Percentiles rank a stretch among this genome's conserved stretches.
phyloP scores from a whole-genome alignment of 352 stramenopile genomes.

The Sclerospora graminicola region DNA sequence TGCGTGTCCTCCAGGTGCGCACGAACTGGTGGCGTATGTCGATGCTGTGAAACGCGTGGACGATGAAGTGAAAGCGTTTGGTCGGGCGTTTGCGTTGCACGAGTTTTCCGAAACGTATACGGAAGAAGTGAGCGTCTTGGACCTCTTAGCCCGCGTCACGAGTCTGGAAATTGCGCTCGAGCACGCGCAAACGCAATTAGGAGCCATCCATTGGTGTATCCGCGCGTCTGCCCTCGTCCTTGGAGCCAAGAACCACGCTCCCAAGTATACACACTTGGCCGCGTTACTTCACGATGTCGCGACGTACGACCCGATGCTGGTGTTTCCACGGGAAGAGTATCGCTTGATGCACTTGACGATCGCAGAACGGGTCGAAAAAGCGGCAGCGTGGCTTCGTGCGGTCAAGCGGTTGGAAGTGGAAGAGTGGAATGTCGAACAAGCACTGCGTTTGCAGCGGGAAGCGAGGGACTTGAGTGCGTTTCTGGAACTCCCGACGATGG shows the following conservation, averaged over 20 bases:
- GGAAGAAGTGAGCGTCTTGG: conserved; percentile 18
- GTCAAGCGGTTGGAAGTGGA: conserved; percentile 57
- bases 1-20: conserved; percentile 35
- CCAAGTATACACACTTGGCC: conserved; percentile 60
- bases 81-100: conserved; percentile 25
- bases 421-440: conserved; percentile 54
- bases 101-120: conserved; percentile 37
- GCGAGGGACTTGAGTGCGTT: conserved; percentile 51
- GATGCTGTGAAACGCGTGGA: conserved; percentile 32
- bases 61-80: conserved; percentile 25
- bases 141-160: conserved; percentile 52
- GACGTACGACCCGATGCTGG: conserved; percentile 31
- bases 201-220: conserved; percentile 68
- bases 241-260: conserved; percentile 23
- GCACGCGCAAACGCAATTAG: conserved; percentile 33
- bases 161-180: conserved; percentile 51
- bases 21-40: conserved; percentile 46
- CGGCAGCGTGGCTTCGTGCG: conserved; percentile 49
- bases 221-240: conserved; percentile 61
- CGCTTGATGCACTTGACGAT: conserved; percentile 63
- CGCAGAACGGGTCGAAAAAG: conserved; percentile 49
- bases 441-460: conserved; percentile 28
- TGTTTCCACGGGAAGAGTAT: conserved; percentile 59
- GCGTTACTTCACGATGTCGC: conserved; percentile 44
- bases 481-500: conserved; percentile 45